These are phyloP conservation scores for Trapa bicornis DNA, from an alignment of 345 rosid species.

Conservation along the genomic window DNA sequence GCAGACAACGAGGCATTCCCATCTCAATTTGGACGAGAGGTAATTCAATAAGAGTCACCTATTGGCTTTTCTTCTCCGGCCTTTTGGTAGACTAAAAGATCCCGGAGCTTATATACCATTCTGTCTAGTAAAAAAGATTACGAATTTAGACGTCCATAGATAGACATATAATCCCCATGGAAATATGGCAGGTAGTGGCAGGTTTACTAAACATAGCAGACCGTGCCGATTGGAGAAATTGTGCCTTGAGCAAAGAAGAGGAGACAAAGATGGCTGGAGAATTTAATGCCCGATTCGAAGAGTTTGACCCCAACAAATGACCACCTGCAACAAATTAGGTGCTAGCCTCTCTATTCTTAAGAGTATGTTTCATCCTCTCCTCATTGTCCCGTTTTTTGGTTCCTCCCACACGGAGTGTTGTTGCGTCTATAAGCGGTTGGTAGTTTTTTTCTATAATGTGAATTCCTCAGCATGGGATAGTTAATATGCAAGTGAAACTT, in stretches of 20 bases:
- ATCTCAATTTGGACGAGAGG: conserved; percentile 91
- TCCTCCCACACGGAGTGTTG: too few species aligned
- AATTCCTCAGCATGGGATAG: too few species aligned
- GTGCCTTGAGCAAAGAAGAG: conserved; percentile 56
- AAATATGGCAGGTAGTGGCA: conserved; percentile 57
- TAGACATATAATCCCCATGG: background rate
- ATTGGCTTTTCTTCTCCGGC: background rate
- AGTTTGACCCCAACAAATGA: conserved; percentile 46
- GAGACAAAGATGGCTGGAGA: conserved; percentile 47
- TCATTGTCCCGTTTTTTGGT: too few species aligned
- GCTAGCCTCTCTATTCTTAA: background rate
- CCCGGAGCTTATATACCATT: background rate
- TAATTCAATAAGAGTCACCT: conserved; percentile 10
- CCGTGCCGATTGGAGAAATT: conserved; percentile 79
- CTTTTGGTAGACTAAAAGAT: background rate
- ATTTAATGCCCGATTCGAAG: conserved; percentile 56
- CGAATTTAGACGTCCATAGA: background rate
- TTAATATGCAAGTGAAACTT: too few species aligned
- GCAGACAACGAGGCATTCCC: conserved; percentile 77
- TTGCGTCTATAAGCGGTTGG: too few species aligned
- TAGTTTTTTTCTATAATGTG: too few species aligned
- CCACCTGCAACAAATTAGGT: background rate
- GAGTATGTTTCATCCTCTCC: too few species aligned
- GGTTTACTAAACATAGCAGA: conserved; percentile 74
- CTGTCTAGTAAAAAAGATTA: background rate